A percentile compares a stretch with the other conserved stretches of the same genome.
Evolutionary conservation across 1,284 basidiomycete species (phyloP).

Genomic region (Peniophora sp.): DNA sequence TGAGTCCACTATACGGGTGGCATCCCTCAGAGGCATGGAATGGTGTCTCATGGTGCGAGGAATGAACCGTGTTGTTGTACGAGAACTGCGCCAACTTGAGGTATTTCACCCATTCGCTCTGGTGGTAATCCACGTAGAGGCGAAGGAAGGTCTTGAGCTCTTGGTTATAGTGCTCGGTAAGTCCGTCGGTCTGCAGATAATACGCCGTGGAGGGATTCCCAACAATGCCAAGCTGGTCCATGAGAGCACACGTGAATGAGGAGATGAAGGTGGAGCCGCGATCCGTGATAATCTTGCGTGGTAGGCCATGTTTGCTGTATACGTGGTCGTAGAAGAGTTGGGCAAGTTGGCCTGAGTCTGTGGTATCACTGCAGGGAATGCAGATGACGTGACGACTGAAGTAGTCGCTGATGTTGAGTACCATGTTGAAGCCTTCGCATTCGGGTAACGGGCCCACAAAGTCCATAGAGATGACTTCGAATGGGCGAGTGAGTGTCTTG

Average conservation of each 20-base stretch:
- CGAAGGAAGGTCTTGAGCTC: background rate
- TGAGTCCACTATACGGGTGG: slow-evolving; percentile 4
- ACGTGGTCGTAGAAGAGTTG: background rate
- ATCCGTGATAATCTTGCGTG: background rate
- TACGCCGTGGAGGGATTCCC: background rate
- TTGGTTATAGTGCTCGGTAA: background rate
- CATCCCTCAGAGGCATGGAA: background rate
- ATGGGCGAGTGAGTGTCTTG: background rate
- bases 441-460: background rate
- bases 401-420: background rate
- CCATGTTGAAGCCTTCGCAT: background rate
- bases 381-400: background rate
- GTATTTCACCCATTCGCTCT: background rate
- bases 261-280: background rate
- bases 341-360: background rate
- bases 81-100: background rate
- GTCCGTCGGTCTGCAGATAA: background rate
- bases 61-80: background rate
- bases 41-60: background rate
- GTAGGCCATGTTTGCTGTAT: background rate
- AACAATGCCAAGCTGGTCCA: background rate
- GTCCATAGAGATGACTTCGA: background rate
- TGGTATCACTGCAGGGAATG: background rate
- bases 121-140: background rate
- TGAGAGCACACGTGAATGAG: background rate